Evolutionary conservation across 2,329 filamentous ascomycete genomes (phyloP).

Genomic region (Phyllosticta citriasiana): DNA sequence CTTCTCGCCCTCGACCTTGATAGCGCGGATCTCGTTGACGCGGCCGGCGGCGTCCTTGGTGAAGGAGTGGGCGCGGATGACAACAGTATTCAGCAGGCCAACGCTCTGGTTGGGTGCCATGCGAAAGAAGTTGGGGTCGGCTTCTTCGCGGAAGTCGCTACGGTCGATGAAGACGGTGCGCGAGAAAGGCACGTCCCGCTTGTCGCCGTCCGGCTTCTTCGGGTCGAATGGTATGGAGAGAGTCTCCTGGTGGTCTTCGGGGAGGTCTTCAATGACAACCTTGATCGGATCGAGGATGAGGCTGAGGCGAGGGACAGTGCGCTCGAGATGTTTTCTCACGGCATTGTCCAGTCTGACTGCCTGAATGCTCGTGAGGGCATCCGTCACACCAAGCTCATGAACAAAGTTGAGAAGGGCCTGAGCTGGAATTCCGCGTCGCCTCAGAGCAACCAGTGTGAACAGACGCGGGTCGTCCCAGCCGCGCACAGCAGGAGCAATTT

Average conservation of each 20-base stretch:
- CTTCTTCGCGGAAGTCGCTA: constrained; percentile 64
- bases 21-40: constrained; percentile 56
- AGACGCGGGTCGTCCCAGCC: constrained; percentile 88
- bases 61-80: constrained; percentile 59
- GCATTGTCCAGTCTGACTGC: constrained; percentile 75
- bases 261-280: constrained; percentile 72
- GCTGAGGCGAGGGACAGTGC: constrained; percentile 80
- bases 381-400: constrained; percentile 84
- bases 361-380: constrained; percentile 68
- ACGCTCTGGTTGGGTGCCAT: constrained; percentile 66
- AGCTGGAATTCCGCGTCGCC: constrained; percentile 76
- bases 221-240: constrained; percentile 69
- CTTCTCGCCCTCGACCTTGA: constrained; percentile 60
- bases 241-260: constrained; percentile 55
- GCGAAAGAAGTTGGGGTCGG: constrained; percentile 66
- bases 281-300: constrained; percentile 77
- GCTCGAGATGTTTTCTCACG: constrained; percentile 77
- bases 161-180: constrained; percentile 78
- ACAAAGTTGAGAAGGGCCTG: constrained; percentile 84
- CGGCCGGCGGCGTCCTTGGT: constrained; percentile 55
- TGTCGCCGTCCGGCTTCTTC: constrained; percentile 62
- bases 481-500: constrained; percentile 51
- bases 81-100: constrained; percentile 60
- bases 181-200: constrained; percentile 55
- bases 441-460: constrained; percentile 76